Percentiles rank a stretch among this genome's conserved stretches.
phyloP scores from a whole-genome alignment of 2,329 filamentous ascomycete genomes.

The Talaromyces sp. region DNA sequence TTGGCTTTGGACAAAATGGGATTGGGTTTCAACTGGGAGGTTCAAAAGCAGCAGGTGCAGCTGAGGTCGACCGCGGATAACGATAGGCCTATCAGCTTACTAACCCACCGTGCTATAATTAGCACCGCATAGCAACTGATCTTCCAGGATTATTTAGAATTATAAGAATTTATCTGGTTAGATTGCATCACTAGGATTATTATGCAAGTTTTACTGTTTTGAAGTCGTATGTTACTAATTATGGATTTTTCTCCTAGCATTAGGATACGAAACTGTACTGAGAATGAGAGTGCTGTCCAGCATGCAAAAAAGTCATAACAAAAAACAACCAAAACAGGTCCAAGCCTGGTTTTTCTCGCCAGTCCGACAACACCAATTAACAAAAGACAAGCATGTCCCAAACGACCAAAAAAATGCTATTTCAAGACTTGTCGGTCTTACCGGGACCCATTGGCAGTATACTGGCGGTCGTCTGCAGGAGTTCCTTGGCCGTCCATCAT shows the following conservation, averaged over 20 bases:
- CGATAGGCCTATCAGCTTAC: neutral
- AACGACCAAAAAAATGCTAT: conserved; percentile 1
- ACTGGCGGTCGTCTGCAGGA: conserved; percentile 20
- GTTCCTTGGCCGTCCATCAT: conserved; percentile 51
- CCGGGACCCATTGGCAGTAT: conserved; percentile 6
- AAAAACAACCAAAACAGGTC: neutral
- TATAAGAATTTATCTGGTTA: no score
- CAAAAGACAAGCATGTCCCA: neutral
- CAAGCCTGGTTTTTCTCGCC: conserved; percentile 5
- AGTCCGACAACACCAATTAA: neutral
- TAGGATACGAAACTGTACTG: neutral
- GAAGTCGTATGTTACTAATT: neutral
- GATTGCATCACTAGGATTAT: no score
- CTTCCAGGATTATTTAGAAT: no score
- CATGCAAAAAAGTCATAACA: conserved; percentile 8
- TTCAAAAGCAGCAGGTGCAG: neutral
- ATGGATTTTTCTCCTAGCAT: neutral
- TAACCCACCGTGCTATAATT: no score
- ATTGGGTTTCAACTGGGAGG: neutral
- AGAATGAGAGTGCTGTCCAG: conserved; percentile 3
- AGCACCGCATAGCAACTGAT: no score
- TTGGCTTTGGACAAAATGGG: neutral
- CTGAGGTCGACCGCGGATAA: neutral
- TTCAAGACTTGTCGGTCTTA: neutral
- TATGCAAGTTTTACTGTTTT: no score